A percentile compares a stretch with the other conserved stretches of the same genome.
These are phyloP conservation scores for Porogramme epimiltina DNA, from an alignment of 1,284 basidiomycete genomes.

Conservation along the genomic window DNA sequence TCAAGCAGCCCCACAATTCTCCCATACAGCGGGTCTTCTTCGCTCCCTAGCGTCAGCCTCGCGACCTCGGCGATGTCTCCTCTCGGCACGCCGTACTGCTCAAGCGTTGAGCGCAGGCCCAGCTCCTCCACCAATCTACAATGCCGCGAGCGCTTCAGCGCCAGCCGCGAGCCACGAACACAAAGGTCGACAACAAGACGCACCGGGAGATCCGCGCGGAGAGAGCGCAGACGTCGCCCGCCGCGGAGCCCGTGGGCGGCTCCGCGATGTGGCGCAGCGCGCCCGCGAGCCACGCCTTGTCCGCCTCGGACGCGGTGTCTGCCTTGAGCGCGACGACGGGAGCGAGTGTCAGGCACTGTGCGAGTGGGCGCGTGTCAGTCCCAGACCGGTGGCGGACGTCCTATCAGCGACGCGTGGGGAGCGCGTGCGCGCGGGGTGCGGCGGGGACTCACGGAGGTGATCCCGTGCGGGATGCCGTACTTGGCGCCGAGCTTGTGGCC, in stretches of 20 bases:
- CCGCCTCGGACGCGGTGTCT: constrained; percentile 51
- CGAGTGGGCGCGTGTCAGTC: not conserved
- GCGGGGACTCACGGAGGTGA: constrained; percentile 62
- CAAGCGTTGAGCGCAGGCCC: constrained; percentile 56
- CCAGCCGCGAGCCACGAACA: not conserved
- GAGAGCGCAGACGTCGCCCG: constrained; percentile 58
- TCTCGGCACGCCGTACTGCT: constrained; percentile 60
- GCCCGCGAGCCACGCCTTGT: constrained; percentile 59
- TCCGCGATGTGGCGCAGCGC: constrained; percentile 58
- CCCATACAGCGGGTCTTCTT: constrained; percentile 37
- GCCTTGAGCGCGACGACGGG: constrained; percentile 63
- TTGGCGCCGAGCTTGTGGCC: constrained; percentile 78
- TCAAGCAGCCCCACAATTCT: constrained; percentile 51
- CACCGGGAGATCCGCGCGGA: constrained; percentile 57
- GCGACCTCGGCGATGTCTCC: constrained; percentile 56
- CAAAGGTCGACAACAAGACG: constrained; percentile 22
- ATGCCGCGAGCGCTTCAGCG: not conserved
- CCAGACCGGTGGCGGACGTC: no score
- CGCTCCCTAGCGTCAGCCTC: constrained; percentile 44
- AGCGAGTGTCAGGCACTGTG: constrained; percentile 74
- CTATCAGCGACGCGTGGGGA: no score
- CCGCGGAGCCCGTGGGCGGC: constrained; percentile 59
- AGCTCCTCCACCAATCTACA: constrained; percentile 55
- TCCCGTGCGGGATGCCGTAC: constrained; percentile 80
- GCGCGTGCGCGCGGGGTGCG: not conserved